Base-by-base conservation (phyloP, 1,284 basidiomycete species). In the Microbotryum silenes-acaulis region DNA sequence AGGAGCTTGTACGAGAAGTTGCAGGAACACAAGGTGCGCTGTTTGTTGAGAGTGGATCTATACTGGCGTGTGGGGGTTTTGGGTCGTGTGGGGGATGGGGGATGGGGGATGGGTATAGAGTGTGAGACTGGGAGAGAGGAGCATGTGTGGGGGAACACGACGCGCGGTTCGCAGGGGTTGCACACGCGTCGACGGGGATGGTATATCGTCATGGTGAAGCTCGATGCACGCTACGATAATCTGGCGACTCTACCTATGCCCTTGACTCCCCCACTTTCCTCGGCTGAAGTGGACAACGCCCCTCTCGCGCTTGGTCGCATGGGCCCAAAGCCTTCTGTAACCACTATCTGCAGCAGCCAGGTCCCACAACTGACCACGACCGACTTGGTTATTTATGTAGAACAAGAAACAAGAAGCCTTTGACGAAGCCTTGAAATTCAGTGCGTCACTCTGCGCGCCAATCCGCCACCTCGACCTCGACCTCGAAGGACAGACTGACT, bases 1-100 rank as follows among this genome's bases (percentile, higher is more conserved):
- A 79, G 91, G 66, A 91, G 89, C 73, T 78, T 96, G 51, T 91
- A 86, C 75, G 91, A 96, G 86, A 89, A 87, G 87, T 79, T 88
- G 62, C 87, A 86, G 67, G 86, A 86, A 56, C 88, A 89, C 75
- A 85, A 81, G 80, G 87, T 87, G 76, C 74, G 78, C 74, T 67
- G 48, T 51, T 42, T 57, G 16, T 2, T 4, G 6, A 23, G 14
- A 12, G 20, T 37, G 31, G 8, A 10, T 1, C 2, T 20, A 20
- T 31, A n/a, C 16, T 21, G 23, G 56, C 7, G 47, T 20, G 37
- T 18, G 21, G 10, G n/a, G 1, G 21, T 10, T 33, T 10, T 23
- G 37, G 48, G 47, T 12, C 20, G 46, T 6, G 50, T 31, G 33
- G 20, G 31, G 45, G 31, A 21, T 8, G 37, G 16, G n/a, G n/a